Evolutionary conservation across 1,284 basidiomycete genomes (phyloP), one percentile per base, ranked within the genome.

Genomic region (Leccinum colubrinum): DNA sequence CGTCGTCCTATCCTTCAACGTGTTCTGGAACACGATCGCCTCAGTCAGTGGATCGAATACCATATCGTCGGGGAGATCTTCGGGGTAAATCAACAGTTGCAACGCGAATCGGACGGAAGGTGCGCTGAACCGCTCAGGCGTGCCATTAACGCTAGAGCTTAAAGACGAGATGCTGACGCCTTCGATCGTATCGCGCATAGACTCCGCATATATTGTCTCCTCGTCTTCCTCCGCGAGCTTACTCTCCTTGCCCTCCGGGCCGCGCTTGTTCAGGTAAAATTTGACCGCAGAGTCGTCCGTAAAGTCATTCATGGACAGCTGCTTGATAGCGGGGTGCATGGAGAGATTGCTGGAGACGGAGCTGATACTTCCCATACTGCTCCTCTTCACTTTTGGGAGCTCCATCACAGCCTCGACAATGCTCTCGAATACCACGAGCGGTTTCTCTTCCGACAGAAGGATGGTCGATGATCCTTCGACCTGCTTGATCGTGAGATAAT

Each of bases 281-380:
- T 98, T 98, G 77, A 98, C 96, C 1, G 91, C 89, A 9, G 94
- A 95, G 72, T 98, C 96, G 66, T 99, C 97, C 59, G 93, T 94
- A 73, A 96, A 99, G 74, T 98, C 97, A 68, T 95, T 97, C 93
- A 96, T 95, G 37, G 92, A 53, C 7, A 50, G 12, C 22, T 50
- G 48, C 22, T 50, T 89, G 76, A 98, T 98, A 15, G 96, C 95
- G 9, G 96, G 95, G 71, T 97, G 93, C 82, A 93, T 88, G 7
- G 91, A 94, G 30, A 98, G 80, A 69, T 97, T 96, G 70, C 93
- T 96, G 25, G 89, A 83, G 30, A 99, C 83, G 6, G 94, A 97
- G 68, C 89, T 94, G 69, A 99, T 96, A 69, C 94, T 96, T 39
- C 94, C 93, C 60, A 98, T 87, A 64, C 92, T 95, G 64, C 93